A percentile compares a stretch with the other conserved stretches of the same genome.
Evolutionary conservation across 208 protist genomes (phyloP).

Genomic region (Histomonas meleagridis): DNA sequence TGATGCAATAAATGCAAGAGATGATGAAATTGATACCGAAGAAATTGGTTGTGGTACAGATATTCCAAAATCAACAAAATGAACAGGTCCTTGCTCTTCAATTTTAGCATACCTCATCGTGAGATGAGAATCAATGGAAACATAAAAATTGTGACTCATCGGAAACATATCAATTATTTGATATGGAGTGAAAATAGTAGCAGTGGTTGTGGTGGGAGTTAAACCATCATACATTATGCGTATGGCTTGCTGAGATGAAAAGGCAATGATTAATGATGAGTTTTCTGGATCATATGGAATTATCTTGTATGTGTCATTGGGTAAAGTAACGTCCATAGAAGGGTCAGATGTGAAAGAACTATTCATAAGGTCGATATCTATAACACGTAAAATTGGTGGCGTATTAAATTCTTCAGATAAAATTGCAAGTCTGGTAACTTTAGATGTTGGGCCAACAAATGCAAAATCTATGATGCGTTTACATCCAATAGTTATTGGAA

Average conservation of each 20-base stretch:
- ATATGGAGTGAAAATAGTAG: not conserved
- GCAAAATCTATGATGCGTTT: conserved; percentile 23
- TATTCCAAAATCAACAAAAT: no score
- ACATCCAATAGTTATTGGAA: not conserved
- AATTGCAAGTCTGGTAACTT: not conserved
- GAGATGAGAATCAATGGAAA: not conserved
- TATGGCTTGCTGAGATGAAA: not conserved
- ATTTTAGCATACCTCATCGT: no score
- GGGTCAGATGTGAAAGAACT: not conserved
- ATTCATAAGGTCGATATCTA: conserved; percentile 1
- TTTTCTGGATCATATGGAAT: conserved; percentile 5
- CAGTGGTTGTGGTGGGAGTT: not conserved
- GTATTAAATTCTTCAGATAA: conserved; percentile 9
- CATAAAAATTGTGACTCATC: not conserved
- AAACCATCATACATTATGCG: not conserved
- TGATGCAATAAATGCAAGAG: no score
- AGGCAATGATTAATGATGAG: not conserved
- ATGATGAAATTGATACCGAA: no score
- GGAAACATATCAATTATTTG: not conserved
- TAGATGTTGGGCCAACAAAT: conserved; percentile 6
- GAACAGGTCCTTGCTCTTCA: no score
- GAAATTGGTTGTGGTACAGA: no score
- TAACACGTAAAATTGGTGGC: not conserved
- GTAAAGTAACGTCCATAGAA: not conserved
- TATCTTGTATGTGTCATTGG: not conserved